Evolutionary conservation across 1,139 yeast species (phyloP).

Genomic region (Yamadazyma triangularis): DNA sequence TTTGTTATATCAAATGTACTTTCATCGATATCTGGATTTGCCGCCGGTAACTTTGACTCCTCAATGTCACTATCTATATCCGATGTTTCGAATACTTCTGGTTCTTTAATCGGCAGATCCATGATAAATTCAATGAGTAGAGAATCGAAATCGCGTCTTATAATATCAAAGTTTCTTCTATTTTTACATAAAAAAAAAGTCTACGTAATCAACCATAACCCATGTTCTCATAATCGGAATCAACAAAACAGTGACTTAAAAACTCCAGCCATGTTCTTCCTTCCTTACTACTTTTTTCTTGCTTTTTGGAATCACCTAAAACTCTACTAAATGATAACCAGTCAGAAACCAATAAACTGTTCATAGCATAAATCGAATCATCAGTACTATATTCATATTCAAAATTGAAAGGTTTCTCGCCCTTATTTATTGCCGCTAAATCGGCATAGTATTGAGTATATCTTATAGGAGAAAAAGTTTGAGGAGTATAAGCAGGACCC

Average conservation of each 20-base stretch:
- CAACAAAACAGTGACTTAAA: constrained; percentile 54
- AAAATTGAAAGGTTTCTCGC: constrained; percentile 47
- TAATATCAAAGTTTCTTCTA: too few species aligned
- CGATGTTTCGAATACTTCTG: constrained; percentile 47
- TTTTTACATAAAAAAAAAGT: too few species aligned
- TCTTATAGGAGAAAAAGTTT: constrained; percentile 65
- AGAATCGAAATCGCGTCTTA: too few species aligned
- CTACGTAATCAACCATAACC: constrained; percentile 22
- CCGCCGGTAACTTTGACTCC: constrained; percentile 3
- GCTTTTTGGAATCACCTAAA: constrained; percentile 29
- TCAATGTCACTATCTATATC: constrained; percentile 36
- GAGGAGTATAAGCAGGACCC: constrained; percentile 76
- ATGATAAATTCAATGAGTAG: too few species aligned
- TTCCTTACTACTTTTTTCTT: constrained; percentile 10
- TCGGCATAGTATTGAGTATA: constrained; percentile 74
- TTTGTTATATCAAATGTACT: constrained; percentile 15
- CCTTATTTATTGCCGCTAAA: constrained; percentile 46
- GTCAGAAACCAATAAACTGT: constrained; percentile 52
- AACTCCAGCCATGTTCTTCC: constrained; percentile 39
- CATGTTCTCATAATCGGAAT: constrained; percentile 57
- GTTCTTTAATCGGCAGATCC: constrained; percentile 3
- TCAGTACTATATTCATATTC: constrained; percentile 70
- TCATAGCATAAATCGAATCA: constrained; percentile 51
- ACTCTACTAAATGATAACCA: constrained; percentile 57
- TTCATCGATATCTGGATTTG: constrained; percentile 14